Conservation (phyloP, 768 basidiomycete genomes). For the Chalciporus sphaerocephalus region DNA sequence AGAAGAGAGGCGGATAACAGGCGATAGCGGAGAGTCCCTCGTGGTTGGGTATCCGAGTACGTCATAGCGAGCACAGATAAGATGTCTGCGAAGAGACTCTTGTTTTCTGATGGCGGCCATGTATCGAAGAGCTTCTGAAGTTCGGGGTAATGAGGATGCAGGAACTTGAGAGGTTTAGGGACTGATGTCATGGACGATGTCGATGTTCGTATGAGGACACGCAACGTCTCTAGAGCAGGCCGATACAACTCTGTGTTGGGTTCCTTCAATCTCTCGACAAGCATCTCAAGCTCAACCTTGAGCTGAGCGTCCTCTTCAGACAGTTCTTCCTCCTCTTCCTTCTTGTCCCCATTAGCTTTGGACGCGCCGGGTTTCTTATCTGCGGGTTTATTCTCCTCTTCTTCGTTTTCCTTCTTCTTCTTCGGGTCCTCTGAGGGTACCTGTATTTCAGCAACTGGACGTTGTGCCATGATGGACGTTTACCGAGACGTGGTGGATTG, state of each 20-base stretch:
- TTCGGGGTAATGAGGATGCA: constrained; percentile 88
- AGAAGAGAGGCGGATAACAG: constrained; percentile 73
- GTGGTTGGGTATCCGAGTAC: constrained; percentile 94
- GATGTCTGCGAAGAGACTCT: constrained; percentile 95
- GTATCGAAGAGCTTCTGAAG: constrained; percentile 80
- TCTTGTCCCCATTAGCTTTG: constrained; percentile 50
- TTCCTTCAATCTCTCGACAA: constrained; percentile 96
- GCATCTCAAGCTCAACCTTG: constrained; percentile 93
- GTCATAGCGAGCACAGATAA: constrained; percentile 99
- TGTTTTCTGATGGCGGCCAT: constrained; percentile 75
- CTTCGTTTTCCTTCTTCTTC: constrained; percentile 53
- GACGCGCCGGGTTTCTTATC: constrained; percentile 56
- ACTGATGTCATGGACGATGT: constrained; percentile 99
- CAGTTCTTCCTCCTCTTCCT: constrained; percentile 69
- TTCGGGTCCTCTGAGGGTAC: constrained; percentile 74
- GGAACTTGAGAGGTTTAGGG: constrained; percentile 97
- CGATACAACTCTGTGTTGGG: constrained; percentile 77
- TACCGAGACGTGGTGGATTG: constrained; percentile 4
- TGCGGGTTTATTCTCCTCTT: constrained; percentile 35
- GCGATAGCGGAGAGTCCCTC: constrained; percentile 92
- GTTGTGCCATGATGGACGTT: constrained; percentile 49
- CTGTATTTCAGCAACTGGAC: constrained; percentile 53
- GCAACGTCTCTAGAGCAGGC: constrained; percentile 88
- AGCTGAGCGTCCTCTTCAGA: constrained; percentile 95
- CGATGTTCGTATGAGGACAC: constrained; percentile 90